phyloP scores from a whole-genome alignment of 2,329 filamentous ascomycete genomes.

The Neonectria hederae region DNA sequence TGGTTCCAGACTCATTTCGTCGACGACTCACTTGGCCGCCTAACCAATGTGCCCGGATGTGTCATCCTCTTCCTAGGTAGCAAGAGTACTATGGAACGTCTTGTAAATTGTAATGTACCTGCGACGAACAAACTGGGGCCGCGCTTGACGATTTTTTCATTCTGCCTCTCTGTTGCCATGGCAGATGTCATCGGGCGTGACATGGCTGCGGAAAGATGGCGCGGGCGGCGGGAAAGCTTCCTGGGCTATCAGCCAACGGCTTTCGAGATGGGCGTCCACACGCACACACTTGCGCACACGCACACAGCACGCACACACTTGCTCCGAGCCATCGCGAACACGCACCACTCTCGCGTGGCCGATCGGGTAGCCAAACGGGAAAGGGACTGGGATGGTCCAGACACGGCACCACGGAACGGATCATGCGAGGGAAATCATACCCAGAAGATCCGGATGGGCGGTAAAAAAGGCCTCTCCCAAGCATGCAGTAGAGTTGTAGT shows the following conservation, averaged over 20 bases:
- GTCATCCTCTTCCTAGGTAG: not conserved
- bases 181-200: not conserved
- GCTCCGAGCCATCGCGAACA: conserved; percentile 7
- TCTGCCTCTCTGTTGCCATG: not conserved
- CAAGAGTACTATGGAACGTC: too few species aligned
- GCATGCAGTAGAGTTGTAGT: not conserved
- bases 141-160: not conserved
- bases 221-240: conserved; percentile 23
- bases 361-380: conserved; percentile 17
- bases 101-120: too few species aligned
- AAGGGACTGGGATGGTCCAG: conserved; percentile 10
- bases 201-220: not conserved
- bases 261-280: not conserved
- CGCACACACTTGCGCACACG: not conserved
- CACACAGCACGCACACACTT: not conserved
- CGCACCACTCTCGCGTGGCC: conserved; percentile 22
- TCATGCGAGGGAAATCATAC: conserved; percentile 21
- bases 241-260: conserved; percentile 14
- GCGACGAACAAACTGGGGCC: not conserved
- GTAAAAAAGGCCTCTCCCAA: conserved; percentile 1
- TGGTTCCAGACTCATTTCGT: conserved; percentile 15
- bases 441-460: conserved; percentile 11
- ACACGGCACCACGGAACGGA: conserved; percentile 1
- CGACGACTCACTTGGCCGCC: conserved; percentile 6
- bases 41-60: conserved; percentile 1